Base-by-base conservation (phyloP, 768 basidiomycete species). In the Phaffia tasmanica region DNA sequence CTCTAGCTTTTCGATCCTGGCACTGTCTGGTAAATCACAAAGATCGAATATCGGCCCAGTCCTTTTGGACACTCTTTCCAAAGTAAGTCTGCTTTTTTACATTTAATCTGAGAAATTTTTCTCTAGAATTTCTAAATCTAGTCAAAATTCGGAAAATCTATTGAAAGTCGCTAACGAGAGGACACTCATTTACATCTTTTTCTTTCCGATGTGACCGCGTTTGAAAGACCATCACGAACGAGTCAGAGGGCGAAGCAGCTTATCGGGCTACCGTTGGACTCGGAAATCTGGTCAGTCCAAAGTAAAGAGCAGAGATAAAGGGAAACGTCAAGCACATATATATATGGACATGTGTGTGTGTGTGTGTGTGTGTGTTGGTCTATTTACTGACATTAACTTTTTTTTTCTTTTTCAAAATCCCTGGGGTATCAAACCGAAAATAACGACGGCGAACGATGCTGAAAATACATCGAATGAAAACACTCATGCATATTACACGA, bases 201-300 rank as follows among this genome's bases (percentile, higher is more conserved):
- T 27, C 18, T 35, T 30, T 19, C 50, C 15, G 25, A 47, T 2
- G 16, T 21, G 11, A 0, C 49, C 19, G 5, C 57, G 0, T 35
- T 9, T 30, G 15, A 29, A 30, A 72, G 71, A 63, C 64, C 3
- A 47, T 65, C 30, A 53, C 42, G 7, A 29, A 61, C 32, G 70
- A 71, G 54, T 71, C 71, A 2, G 77, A 78, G 35, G 54, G 59
- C 30, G 77, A 78, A 57, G 70, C 72, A 0, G 70, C 74, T 2
- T 77, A 77, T 68, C 73, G 77, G 1, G 63, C 74, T 3, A 63
- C 76, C 16, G 73, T 76, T 29, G 77, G 74, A 3, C 70, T 76
- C 29, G 77, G 77, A 29, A 78, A 78, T 58, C 57, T 76, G n/a
- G 76, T 77, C 27, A 27, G 74, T 70, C 25, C n/a, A 1, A n/a